Percentiles rank a stretch among this genome's conserved stretches.
These are phyloP conservation scores for Diaporthe citri DNA, from an alignment of 2,329 filamentous ascomycete genomes.

Conservation along the genomic window DNA sequence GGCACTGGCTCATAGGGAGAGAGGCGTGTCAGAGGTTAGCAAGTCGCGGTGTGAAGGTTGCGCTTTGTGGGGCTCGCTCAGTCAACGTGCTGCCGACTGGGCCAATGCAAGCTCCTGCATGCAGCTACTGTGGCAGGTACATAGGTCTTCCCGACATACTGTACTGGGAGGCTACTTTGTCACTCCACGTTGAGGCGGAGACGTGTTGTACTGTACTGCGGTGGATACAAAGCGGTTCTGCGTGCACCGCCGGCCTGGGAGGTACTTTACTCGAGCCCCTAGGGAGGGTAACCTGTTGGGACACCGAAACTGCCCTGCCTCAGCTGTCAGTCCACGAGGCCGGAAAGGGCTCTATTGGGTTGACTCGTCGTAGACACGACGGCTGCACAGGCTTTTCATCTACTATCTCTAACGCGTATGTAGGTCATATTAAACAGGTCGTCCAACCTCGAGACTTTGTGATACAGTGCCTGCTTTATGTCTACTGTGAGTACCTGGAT, in stretches of 20 bases:
- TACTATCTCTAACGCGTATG: not conserved
- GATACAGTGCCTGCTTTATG: not conserved
- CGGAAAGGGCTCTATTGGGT: not conserved
- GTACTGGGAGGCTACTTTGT: slow-evolving; percentile 11
- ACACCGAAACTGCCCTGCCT: slow-evolving; percentile 11
- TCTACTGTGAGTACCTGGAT: not conserved
- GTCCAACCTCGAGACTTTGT: not conserved
- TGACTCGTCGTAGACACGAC: not conserved
- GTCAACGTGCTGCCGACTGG: slow-evolving; percentile 31
- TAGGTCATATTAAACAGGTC: not conserved
- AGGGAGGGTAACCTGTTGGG: slow-evolving; percentile 12
- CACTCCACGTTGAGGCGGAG: not conserved
- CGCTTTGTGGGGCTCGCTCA: slow-evolving; percentile 34
- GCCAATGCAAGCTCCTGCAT: slow-evolving; percentile 32
- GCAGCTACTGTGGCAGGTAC: slow-evolving; percentile 26
- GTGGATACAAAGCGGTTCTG: slow-evolving; percentile 3
- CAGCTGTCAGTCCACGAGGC: not conserved
- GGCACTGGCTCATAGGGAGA: slow-evolving; percentile 22
- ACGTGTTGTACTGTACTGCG: slow-evolving; percentile 9
- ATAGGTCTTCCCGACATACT: slow-evolving; percentile 20
- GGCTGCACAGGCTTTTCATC: not conserved
- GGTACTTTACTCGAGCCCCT: slow-evolving; percentile 13
- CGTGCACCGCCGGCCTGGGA: not conserved
- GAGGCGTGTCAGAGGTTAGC: slow-evolving; percentile 33
- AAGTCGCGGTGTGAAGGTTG: slow-evolving; percentile 37